phyloP scores from a whole-genome alignment of 495 filamentous ascomycete species.

The Bryoglossum gracile region DNA sequence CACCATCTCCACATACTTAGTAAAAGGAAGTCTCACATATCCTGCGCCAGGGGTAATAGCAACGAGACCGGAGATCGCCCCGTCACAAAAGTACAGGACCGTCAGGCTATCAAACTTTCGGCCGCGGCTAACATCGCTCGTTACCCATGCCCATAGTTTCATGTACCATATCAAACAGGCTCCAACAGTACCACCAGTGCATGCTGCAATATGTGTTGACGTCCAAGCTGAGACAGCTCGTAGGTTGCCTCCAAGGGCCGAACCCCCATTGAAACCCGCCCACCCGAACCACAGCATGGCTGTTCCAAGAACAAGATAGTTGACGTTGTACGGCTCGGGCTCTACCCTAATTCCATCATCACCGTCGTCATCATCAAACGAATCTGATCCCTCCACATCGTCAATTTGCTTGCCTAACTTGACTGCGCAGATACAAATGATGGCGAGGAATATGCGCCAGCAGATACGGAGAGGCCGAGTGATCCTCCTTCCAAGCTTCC shows the following conservation, averaged over 20 bases:
- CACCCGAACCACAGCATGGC: constrained; percentile 5
- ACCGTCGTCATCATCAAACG: neutral
- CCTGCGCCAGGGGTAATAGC: neutral
- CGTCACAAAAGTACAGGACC: neutral
- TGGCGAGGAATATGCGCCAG: neutral
- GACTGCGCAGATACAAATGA: neutral
- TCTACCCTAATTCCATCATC: neutral
- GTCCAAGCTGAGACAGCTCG: constrained; percentile 37
- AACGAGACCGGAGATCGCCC: neutral
- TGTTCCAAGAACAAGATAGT: neutral
- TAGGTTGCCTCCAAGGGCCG: constrained; percentile 56
- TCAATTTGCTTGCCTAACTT: neutral
- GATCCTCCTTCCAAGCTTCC: neutral
- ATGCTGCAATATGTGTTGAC: constrained; percentile 40
- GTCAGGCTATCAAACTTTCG: neutral
- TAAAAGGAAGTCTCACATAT: neutral
- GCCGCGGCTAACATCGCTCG: neutral
- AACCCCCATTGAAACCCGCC: constrained; percentile 9
- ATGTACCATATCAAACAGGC: neutral
- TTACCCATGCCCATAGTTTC: neutral
- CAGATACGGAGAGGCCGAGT: neutral
- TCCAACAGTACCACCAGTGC: neutral
- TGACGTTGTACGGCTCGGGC: neutral
- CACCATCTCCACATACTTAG: neutral
- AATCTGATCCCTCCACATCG: neutral